These are phyloP conservation scores for Cladosporium colombiae DNA, from an alignment of 2,329 filamentous ascomycete genomes.

Conservation along the genomic window DNA sequence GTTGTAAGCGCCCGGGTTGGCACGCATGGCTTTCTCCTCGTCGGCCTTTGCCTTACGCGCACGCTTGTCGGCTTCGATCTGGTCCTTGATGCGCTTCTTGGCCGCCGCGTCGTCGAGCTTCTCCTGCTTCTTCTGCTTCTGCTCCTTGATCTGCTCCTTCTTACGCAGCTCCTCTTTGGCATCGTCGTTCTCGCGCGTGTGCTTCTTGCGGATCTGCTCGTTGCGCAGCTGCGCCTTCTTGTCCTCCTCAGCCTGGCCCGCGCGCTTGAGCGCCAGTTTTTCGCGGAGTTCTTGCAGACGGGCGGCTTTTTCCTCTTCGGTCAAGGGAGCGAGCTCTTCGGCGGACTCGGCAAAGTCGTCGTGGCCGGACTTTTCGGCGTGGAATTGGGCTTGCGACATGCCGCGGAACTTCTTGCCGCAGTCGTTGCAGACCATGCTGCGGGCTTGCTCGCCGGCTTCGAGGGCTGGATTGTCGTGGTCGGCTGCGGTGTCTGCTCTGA, in stretches of 20 bases:
- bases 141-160: slow-evolving; percentile 91
- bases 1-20: slow-evolving; percentile 63
- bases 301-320: slow-evolving; percentile 86
- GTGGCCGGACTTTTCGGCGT: slow-evolving; percentile 88
- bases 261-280: slow-evolving; percentile 71
- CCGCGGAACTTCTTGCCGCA: slow-evolving; percentile 89
- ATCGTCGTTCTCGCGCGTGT: slow-evolving; percentile 85
- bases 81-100: slow-evolving; percentile 85
- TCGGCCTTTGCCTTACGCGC: slow-evolving; percentile 84
- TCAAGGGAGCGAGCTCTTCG: slow-evolving; percentile 86
- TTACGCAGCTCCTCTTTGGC: slow-evolving; percentile 83
- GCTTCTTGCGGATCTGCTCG: slow-evolving; percentile 81
- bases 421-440: slow-evolving; percentile 89
- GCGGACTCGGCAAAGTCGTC: slow-evolving; percentile 90
- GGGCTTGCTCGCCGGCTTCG: slow-evolving; percentile 69
- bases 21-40: slow-evolving; percentile 79
- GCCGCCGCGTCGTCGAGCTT: slow-evolving; percentile 83
- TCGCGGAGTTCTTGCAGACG: slow-evolving; percentile 73
- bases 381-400: slow-evolving; percentile 80
- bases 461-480: slow-evolving; percentile 60
- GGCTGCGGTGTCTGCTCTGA: slow-evolving; percentile 54
- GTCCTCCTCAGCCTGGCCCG: slow-evolving; percentile 67
- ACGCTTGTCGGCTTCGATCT: slow-evolving; percentile 93
- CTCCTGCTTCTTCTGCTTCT: slow-evolving; percentile 80
- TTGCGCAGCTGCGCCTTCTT: slow-evolving; percentile 83